Evolutionary conservation across 805 yeast species (phyloP).

Genomic region (Lipomyces spencermartinsiae): DNA sequence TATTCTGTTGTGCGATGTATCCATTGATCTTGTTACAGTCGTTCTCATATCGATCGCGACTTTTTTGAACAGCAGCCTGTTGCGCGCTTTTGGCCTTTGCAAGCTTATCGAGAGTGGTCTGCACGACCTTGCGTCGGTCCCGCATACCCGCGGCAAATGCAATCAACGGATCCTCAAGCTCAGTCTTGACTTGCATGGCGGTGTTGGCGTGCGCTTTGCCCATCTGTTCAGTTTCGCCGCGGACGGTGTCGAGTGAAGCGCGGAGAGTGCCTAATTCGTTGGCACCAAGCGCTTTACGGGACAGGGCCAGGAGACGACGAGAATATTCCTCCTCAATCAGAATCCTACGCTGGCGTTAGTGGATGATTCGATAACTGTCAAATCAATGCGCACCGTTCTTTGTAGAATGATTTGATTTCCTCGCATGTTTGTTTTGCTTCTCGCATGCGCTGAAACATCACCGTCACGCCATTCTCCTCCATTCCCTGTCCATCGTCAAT

Average conservation of each 20-base stretch:
- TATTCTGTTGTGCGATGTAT: constrained; percentile 63
- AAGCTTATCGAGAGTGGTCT: constrained; percentile 63
- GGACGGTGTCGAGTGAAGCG: constrained; percentile 63
- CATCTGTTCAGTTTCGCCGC: constrained; percentile 64
- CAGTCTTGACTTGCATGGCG: constrained; percentile 57
- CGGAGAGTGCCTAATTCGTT: constrained; percentile 66
- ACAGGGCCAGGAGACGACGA: constrained; percentile 58
- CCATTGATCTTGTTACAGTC: constrained; percentile 67
- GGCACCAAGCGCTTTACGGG: constrained; percentile 59
- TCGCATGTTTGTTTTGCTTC: constrained; percentile 65
- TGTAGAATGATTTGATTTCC: constrained; percentile 56
- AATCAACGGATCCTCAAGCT: constrained; percentile 59
- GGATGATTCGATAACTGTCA: constrained; percentile 41
- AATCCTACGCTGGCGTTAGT: constrained; percentile 50
- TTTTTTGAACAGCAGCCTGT: constrained; percentile 46
- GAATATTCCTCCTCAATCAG: constrained; percentile 77
- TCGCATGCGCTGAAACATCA: constrained; percentile 62
- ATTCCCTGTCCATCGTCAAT: constrained; percentile 48
- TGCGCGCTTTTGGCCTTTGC: constrained; percentile 53
- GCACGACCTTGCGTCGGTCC: constrained; percentile 62
- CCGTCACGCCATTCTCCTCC: constrained; percentile 65
- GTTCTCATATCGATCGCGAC: constrained; percentile 56
- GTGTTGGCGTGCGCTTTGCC: constrained; percentile 61
- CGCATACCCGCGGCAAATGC: constrained; percentile 59
- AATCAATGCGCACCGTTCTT: constrained; percentile 48